Base-by-base conservation (phyloP, 176 grass and related monocot genomes). In the Microstegium vimineum region DNA sequence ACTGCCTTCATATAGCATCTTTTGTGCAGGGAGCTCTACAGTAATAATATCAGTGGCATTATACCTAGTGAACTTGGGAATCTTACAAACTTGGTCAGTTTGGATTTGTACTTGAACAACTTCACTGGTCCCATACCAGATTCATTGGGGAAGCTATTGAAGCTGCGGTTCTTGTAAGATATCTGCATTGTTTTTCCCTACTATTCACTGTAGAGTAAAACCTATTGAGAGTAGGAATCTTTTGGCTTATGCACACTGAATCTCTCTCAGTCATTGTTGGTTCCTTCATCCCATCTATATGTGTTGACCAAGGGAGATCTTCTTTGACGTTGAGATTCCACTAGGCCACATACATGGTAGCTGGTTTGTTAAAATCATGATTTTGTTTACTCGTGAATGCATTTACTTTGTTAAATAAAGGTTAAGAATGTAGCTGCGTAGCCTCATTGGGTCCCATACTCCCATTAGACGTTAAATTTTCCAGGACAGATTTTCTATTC, bases 61-160 rank as follows among this genome's bases (percentile, higher is more conserved):
- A 89, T 97, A 84, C 94, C 94, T 60, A 85, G 86, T 30, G 90
- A 97, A 86, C 86, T 97, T 12, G 94, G 94, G 61, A 93, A 97
- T 66, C 88, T 97, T 36, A 93, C 90, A 66, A 93, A 93, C 77
- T 85, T 97, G 80, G 91, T 97, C 83, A 97, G 94, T 86, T 93
- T 97, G 81, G 94, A 97, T 87, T 81, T 93, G 52, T 97, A 96
- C 79, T 85, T 96, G 69, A 96, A 96, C 90, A 96, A 85, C 26
- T 96, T 96, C 73, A 91, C 86, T 69, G 94, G 88, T 31, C 77
- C 85, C 63, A 96, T 96, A 86, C 94, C 94, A 27, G 83, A 57
- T 79, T 91, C 94, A 25, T 71, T 97, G 82, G 94, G 94, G 73
- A 91, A 93, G 46, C 82, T 97, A 42, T 85, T 89, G 77, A 97